Evolutionary conservation across 441 rosid species (phyloP).

Genomic region (Cnidoscolus chayamansa): DNA sequence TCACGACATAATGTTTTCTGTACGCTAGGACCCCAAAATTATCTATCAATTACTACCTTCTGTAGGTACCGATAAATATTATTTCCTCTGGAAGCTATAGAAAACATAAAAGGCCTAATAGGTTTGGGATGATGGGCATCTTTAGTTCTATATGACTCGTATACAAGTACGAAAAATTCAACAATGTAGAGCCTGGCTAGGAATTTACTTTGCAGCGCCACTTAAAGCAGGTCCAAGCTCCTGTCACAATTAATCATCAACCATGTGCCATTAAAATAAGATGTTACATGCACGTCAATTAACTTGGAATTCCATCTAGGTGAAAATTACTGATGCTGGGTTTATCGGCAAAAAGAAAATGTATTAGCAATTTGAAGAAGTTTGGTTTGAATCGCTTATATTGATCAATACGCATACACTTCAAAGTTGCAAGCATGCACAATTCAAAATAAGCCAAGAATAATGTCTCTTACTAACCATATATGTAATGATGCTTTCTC

Average conservation of each 20-base stretch:
- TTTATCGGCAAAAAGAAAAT: too few species aligned
- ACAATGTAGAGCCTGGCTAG: not conserved
- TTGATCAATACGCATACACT: too few species aligned
- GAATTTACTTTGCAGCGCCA: not conserved
- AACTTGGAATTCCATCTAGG: too few species aligned
- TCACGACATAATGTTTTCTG: not conserved
- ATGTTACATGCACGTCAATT: not conserved
- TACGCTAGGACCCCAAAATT: not conserved
- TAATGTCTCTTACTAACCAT: too few species aligned
- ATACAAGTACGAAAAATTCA: not conserved
- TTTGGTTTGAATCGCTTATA: too few species aligned
- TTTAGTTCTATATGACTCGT: not conserved
- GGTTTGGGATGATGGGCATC: not conserved
- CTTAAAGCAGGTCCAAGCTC: slow-evolving; percentile 23
- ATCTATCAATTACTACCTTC: not conserved
- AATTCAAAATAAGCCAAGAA: too few species aligned
- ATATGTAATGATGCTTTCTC: too few species aligned
- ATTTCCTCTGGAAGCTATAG: not conserved
- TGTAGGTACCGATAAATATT: too few species aligned
- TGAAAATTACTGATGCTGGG: too few species aligned
- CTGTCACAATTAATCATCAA: slow-evolving; percentile 20
- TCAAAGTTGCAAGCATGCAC: too few species aligned
- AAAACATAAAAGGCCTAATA: too few species aligned
- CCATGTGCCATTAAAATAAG: not conserved
- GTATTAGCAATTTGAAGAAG: too few species aligned